These are phyloP conservation scores for Austroboletus eburneus DNA, from an alignment of 768 basidiomycete species.

Conservation along the genomic window DNA sequence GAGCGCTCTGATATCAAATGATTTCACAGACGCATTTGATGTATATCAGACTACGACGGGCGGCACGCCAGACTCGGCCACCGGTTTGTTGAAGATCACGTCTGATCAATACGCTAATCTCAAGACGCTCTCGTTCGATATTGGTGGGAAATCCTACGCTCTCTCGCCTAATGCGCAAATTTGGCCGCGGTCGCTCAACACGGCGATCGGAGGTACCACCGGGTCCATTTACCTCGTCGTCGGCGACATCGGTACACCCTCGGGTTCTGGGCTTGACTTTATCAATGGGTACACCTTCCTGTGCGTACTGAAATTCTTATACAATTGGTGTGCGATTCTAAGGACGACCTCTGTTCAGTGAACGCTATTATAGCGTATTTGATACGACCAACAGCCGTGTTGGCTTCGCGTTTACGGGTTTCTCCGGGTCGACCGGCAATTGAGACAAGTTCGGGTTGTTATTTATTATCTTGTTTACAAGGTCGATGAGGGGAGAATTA, in stretches of 20 bases:
- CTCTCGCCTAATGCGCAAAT: slow-evolving; percentile 30
- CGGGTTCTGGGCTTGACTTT: slow-evolving; percentile 22
- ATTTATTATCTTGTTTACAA: too few species aligned
- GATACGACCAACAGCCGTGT: slow-evolving; percentile 36
- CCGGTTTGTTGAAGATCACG: slow-evolving; percentile 29
- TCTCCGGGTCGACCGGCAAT: too few species aligned
- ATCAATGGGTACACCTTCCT: slow-evolving; percentile 17
- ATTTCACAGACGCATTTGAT: slow-evolving; percentile 23
- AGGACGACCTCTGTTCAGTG: slow-evolving; percentile 10
- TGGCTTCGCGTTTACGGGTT: too few species aligned
- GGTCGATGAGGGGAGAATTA: too few species aligned
- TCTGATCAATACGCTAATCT: slow-evolving; percentile 23
- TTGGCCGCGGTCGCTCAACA: slow-evolving; percentile 33
- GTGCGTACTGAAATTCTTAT: not conserved
- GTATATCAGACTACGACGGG: slow-evolving; percentile 26
- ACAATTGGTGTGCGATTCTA: too few species aligned
- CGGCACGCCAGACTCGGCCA: slow-evolving; percentile 19
- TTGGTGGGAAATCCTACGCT: slow-evolving; percentile 18
- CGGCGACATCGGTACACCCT: slow-evolving; percentile 15
- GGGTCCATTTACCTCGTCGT: slow-evolving; percentile 28
- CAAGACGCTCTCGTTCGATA: slow-evolving; percentile 23
- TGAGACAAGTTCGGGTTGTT: too few species aligned
- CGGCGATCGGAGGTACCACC: slow-evolving; percentile 24
- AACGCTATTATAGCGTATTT: slow-evolving; percentile 42
- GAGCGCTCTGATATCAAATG: too few species aligned